Base-by-base conservation (phyloP, 2,329 filamentous ascomycete species). In the Phoma sp. region DNA sequence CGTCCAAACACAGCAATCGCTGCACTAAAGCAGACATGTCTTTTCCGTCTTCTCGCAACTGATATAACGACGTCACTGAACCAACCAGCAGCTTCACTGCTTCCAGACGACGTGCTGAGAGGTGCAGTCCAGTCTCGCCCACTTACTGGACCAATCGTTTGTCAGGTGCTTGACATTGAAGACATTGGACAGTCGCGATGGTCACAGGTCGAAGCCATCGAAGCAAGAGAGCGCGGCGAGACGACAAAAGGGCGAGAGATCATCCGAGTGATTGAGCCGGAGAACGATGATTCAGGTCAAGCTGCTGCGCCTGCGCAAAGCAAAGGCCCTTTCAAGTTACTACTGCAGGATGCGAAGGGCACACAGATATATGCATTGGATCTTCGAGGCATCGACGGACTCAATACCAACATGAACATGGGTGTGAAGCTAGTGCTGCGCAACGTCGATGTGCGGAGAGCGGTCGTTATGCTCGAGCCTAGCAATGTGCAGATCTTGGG, bases 141-240 rank as follows among this genome's bases (percentile, higher is more conserved):
- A 0, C 78, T 98, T 0, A 57, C 78, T 0, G 81, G 81, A 1
- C 84, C 91, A 29, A 81, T 94, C 0, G 81, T 88, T 3, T 88
- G 95, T 1, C 95, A 98, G 74, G 85, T 98, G 0, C 78, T 96
- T 1, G 92, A 96, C 65, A 81, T 98, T 7, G 89, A 96, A 70
- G 93, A 98, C 70, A 83, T 98, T 19, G 84, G 88, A 2, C 82
- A 84, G 47, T 92, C 89, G 65, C 84, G 89, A 46, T 96, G 93
- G 91, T 88, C 91, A 61, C 92, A 97, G 74, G 84, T 96, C 29
- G 92, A 97, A 73, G 86, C 88, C 31, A 85, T 95, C 6, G 90
- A 94, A 74, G 84, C 87, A 38, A 80, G 87, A 39, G 86, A 89
- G 67, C 82, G 89, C 12, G 91, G 91, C 0, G 90, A 94, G 76